Base-by-base conservation (phyloP, 2,329 filamentous ascomycete genomes). In the Pezicula radicicola region DNA sequence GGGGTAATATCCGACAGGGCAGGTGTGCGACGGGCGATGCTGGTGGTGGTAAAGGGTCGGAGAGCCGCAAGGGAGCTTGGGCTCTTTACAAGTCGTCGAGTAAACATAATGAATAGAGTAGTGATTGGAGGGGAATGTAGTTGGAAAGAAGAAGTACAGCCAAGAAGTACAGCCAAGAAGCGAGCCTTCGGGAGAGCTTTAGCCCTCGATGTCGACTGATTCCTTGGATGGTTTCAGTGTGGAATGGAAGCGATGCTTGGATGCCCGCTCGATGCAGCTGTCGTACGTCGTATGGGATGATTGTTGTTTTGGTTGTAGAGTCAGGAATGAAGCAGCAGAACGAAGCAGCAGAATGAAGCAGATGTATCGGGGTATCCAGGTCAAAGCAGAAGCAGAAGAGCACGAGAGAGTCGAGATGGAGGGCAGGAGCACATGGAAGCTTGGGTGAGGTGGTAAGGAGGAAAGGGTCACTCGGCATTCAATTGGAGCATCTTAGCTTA, bases 1-100 rank as follows among this genome's bases (percentile, higher is more conserved):
- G 86, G 82, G 43, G 78, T 87, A 76, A 99, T 84, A 72, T 99
- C 92, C 68, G 89, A 87, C 60, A 99, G 82, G 36, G 88, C 84
- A n/a, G 94, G 94, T 18, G 84, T 70, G 69, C 52, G 68, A 64
- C 57, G 64, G 59, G 68, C 64, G 58, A 68, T 56, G 52, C 76
- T 69, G 53, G 83, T 81, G 52, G 80, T 78, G 66, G 77, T 76
- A 66, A 89, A 80, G 60, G 81, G 73, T 74, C 72, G 65, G 76
- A 78, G 56, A 60, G 73, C 68, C 48, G 69, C 65, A 61, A 64
- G 69, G 63, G 55, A 52, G 53, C 57, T 53, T 41, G 61, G 58
- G 56, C 55, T 59, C 47, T 58, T 59, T 13, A 56, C 27, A 10
- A 64, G 19, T 35, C 58, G 58, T 50, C 57, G 57, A 40, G 59